Conservation (phyloP, 371 early-diverging fungal species). For the Lichtheimia ornata region DNA sequence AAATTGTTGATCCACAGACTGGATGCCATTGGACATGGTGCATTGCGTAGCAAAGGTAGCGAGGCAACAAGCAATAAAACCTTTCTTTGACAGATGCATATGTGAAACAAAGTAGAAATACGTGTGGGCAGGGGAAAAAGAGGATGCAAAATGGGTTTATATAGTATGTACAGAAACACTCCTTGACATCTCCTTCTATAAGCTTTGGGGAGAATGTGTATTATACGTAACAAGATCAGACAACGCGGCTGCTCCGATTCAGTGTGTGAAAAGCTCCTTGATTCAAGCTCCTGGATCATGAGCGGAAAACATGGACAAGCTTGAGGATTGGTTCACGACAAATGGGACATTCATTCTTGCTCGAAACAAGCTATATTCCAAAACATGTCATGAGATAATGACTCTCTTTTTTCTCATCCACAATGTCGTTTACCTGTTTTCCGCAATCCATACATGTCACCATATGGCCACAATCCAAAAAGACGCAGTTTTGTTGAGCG, state of each 20-base stretch:
- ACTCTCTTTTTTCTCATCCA: not conserved
- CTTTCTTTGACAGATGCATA: too few species aligned
- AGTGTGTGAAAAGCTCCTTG: too few species aligned
- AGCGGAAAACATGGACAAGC: slow-evolving; percentile 53
- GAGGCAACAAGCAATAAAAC: too few species aligned
- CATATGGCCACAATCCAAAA: slow-evolving; percentile 64
- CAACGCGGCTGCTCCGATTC: too few species aligned
- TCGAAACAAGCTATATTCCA: slow-evolving; percentile 40
- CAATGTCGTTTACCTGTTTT: slow-evolving; percentile 38
- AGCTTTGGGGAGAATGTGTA: too few species aligned
- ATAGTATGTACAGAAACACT: not conserved
- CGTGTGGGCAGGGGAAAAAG: not conserved
- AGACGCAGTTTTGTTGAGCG: slow-evolving; percentile 62
- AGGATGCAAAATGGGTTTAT: not conserved
- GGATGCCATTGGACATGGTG: slow-evolving; percentile 1
- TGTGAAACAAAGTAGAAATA: not conserved
- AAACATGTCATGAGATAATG: not conserved
- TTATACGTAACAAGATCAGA: too few species aligned
- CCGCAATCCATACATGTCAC: slow-evolving; percentile 66
- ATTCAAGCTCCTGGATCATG: slow-evolving; percentile 16
- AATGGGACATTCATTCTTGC: slow-evolving; percentile 64
- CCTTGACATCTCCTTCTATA: too few species aligned
- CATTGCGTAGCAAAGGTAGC: not conserved
- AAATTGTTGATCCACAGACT: slow-evolving; percentile 14
- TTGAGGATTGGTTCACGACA: slow-evolving; percentile 59